Base-by-base conservation (phyloP, 495 filamentous ascomycete species). In the Penicillium crystallinum region DNA sequence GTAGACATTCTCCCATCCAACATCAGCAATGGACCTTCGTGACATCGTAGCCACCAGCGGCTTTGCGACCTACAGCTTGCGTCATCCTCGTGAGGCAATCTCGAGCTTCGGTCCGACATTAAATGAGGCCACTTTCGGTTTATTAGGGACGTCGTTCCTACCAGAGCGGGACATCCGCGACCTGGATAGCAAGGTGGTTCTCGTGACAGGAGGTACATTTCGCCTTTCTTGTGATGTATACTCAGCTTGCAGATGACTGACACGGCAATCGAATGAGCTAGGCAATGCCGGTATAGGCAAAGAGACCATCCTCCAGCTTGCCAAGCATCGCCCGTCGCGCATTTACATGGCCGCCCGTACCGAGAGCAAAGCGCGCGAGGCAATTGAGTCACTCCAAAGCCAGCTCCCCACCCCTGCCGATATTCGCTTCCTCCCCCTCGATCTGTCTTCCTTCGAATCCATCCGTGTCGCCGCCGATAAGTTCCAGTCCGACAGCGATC, bases 241-340 rank as follows among this genome's bases (percentile, higher is more conserved):
- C 22, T 15, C 19, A 15, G 19, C 7, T 17, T 35, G 14, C 31
- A 47, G 7, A n/a, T 10, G 3, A 42, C 41, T 52, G 33, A 57
- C 46, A 15, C 5, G 7, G 40, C 8, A 21, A 33, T 18, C 6
- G 38, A 18, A 7, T n/a, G 5, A 23, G 17, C 19, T 46, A 84
- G 84, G 84, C 30, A 89, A 83, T 59, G 69, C 75, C 40, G 88
- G 88, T 3, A 72, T 90, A 4, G 86, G 86, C 53, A 78, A 79
- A 64, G 80, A 84, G 56, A 79, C 84, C 15, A 68, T 87, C 41
- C 66, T 78, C 49, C 77, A 82, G 23, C 76, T 88, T 9, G 80
- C 81, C 19, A 73, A 75, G 46, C 86, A 88, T 58, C 56, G 71
- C 31, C 82, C 85, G 14, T 61, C 75, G 8, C 76, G 79, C 14